A percentile compares a stretch with the other conserved stretches of the same genome.
Conservation (phyloP, 345 rosid genomes). For the Sisymbrium irio region DNA sequence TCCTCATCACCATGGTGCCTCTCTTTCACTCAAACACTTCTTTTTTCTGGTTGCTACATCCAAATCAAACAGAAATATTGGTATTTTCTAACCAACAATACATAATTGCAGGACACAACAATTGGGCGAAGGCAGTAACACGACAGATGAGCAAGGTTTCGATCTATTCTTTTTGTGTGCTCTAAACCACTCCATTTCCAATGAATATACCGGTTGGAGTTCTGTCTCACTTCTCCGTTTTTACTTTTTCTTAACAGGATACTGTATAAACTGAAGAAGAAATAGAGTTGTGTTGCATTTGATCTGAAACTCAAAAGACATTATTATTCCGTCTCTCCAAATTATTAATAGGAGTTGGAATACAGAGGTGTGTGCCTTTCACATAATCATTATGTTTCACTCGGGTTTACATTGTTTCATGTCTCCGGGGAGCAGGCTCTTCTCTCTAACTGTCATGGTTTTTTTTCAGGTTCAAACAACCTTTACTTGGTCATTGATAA, state of each 20-base stretch:
- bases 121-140: constrained; percentile 35
- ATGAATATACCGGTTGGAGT: neutral
- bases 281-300: constrained; percentile 4
- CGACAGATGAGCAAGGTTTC: constrained; percentile 43
- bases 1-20: constrained; percentile 48
- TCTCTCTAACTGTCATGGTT: constrained; percentile 4
- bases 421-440: neutral
- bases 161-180: neutral
- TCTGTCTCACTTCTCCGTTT: neutral
- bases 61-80: neutral
- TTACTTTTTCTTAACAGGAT: constrained; percentile 1
- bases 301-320: neutral
- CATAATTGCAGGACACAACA: constrained; percentile 46
- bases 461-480: constrained; percentile 58
- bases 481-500: constrained; percentile 92
- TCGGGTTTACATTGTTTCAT: constrained; percentile 4
- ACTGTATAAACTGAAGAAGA: constrained; percentile 24
- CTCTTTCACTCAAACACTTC: neutral
- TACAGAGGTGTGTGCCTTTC: too few relatives aligned
- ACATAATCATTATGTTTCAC: too few relatives aligned
- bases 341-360: too few relatives aligned
- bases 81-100: neutral
- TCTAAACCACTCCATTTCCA: neutral
- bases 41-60: too few relatives aligned
- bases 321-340: too few relatives aligned